Evolutionary conservation across 345 rosid species (phyloP).

Genomic region (Lagerstroemia speciosa): DNA sequence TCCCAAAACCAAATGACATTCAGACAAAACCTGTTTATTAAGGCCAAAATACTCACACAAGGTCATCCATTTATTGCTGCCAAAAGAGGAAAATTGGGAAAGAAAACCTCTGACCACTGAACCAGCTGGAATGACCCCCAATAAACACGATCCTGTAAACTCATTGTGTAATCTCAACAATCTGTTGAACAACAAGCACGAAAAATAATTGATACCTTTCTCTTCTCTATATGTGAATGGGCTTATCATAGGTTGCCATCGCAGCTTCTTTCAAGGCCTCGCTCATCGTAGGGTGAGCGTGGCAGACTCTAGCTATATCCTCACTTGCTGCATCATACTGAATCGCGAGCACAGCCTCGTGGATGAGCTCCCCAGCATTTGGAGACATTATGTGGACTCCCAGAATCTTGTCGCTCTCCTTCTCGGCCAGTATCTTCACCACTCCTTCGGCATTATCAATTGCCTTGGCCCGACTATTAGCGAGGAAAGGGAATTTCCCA

Average conservation of each 20-base stretch:
- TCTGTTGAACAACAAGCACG: neutral
- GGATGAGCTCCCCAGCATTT: conserved; percentile 95
- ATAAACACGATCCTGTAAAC: neutral
- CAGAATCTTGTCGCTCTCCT: conserved; percentile 85
- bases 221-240: conserved; percentile 53
- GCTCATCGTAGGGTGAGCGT: conserved; percentile 99
- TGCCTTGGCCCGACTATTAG: conserved; percentile 97
- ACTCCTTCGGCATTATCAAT: conserved; percentile 87
- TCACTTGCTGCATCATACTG: conserved; percentile 82
- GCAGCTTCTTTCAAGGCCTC: conserved; percentile 99
- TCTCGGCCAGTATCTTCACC: conserved; percentile 86
- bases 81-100: neutral
- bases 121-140: neutral
- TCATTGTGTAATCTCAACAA: neutral
- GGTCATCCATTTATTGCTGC: neutral
- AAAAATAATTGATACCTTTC: neutral
- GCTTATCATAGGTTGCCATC: conserved; percentile 98
- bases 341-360: conserved; percentile 85
- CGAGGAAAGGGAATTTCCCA: conserved; percentile 96
- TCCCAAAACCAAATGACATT: too few relatives aligned
- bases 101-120: neutral
- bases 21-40: neutral
- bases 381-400: conserved; percentile 97
- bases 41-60: neutral
- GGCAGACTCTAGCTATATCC: conserved; percentile 96